Percentiles rank a stretch among this genome's conserved stretches.
Conservation (phyloP, 1,284 basidiomycete species). For the Vanrija sp. region DNA sequence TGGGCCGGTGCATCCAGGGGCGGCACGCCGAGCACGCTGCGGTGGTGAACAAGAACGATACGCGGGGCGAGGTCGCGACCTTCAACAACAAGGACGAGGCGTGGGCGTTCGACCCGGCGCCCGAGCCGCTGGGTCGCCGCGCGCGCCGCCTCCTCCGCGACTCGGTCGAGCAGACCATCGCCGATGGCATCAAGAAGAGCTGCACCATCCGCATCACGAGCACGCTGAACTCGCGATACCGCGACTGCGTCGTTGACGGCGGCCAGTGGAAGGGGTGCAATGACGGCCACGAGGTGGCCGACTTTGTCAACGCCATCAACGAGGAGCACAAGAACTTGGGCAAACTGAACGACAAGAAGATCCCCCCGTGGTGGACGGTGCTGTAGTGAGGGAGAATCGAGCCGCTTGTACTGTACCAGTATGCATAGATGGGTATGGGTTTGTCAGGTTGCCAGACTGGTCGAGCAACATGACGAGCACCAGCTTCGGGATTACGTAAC, state of each 20-base stretch:
- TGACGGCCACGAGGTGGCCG: slow-evolving; percentile 65
- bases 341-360: neutral
- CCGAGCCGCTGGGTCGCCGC: slow-evolving; percentile 52
- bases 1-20: slow-evolving; percentile 57
- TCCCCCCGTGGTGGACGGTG: too few species aligned
- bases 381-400: too few species aligned
- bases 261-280: slow-evolving; percentile 74
- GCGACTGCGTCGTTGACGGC: slow-evolving; percentile 70
- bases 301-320: slow-evolving; percentile 76
- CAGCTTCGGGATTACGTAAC: too few species aligned
- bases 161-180: slow-evolving; percentile 56
- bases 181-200: slow-evolving; percentile 67
- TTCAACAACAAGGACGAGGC: slow-evolving; percentile 4
- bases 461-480: too few species aligned
- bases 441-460: too few species aligned
- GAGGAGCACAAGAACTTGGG: slow-evolving; percentile 55
- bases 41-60: neutral
- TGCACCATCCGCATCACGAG: slow-evolving; percentile 74
- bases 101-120: slow-evolving; percentile 35
- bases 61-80: neutral
- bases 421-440: too few species aligned
- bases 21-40: slow-evolving; percentile 6
- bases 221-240: slow-evolving; percentile 37
- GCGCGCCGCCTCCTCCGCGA: slow-evolving; percentile 55
- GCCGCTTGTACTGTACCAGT: too few species aligned